phyloP scores from a whole-genome alignment of 768 basidiomycete genomes.

The Amylocystis lapponica region DNA sequence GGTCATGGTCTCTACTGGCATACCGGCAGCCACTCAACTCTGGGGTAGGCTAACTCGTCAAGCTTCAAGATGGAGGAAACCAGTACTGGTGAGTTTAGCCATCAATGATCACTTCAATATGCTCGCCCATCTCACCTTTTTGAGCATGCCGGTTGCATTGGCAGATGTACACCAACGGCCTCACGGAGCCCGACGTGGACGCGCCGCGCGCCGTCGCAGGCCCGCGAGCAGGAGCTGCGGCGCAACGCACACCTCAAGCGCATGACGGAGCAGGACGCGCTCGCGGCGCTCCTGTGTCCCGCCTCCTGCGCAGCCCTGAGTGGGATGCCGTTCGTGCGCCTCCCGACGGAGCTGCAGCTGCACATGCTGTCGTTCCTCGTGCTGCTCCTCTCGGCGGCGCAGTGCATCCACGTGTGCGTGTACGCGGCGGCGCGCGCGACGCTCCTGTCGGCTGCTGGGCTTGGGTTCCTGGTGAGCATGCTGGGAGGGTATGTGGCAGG shows the following conservation, averaged over 20 bases:
- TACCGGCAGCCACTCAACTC: too few species aligned
- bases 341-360: conserved; percentile 55
- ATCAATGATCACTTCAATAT: too few species aligned
- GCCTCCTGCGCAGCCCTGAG: too few species aligned
- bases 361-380: conserved; percentile 53
- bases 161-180: conserved; percentile 44
- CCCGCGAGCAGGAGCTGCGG: conserved; percentile 26
- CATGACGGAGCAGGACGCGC: conserved; percentile 39
- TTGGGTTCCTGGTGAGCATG: too few species aligned
- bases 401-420: conserved; percentile 45
- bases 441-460: too few species aligned
- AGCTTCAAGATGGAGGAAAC: too few species aligned
- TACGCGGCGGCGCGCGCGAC: conserved; percentile 46
- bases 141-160: too few species aligned
- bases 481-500: too few species aligned
- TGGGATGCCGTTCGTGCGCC: conserved; percentile 31
- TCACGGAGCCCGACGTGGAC: conserved; percentile 20
- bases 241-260: conserved; percentile 40
- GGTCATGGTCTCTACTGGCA: too few species aligned
- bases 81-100: too few species aligned
- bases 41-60: too few species aligned
- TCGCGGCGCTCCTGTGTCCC: conserved; percentile 45
- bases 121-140: too few species aligned
- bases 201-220: conserved; percentile 33
- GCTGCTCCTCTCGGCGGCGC: conserved; percentile 48